Base-by-base conservation (phyloP, 179 eudicot species). In the Spinacia oleracea region DNA sequence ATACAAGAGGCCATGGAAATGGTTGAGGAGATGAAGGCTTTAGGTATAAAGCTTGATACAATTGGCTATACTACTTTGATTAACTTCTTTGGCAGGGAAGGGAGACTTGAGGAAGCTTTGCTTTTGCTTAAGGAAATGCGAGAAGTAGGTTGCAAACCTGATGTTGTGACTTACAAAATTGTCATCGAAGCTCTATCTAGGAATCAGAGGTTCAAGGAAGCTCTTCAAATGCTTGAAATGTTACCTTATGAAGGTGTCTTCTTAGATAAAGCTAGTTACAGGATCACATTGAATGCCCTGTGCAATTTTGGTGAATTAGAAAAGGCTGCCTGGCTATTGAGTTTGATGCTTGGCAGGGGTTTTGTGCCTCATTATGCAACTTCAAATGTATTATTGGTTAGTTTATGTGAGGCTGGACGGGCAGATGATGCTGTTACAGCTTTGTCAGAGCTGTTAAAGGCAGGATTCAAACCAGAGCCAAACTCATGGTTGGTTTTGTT, bases 311-410 rank as follows among this genome's bases (percentile, higher is more conserved):
- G 85, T 31, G 93, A 92, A 75, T 78, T 88, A 56, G 90, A 87
- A 21, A 89, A 88, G 73, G 90, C 92, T 27, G 65, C 74, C 23
- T 83, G 84, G 76, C 80, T 94, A 78, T 67, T 94, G 81, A 80
- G 82, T 79, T 83, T 94, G 80, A 94, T 92, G 97, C 79, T 92
- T 76, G 85, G 85, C 63, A 87, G 98, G 81, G 93, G 95, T 12
- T 87, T 93, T 78, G 73, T 88, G 64, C 98, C 98, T 58, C 98
- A 95, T 87, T 85, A 90, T 72, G 90, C 90, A 6, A 90, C 98
- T 38, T 93, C 98, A 27, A 94, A 93, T 77, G 88, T 89, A 79
- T 12, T 91, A 51, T 77, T 94, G 79, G 88, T 89, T 80, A 85
- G 70, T 27, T 77, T 94, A 46, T 92, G 97, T 83, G 88, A 89